These are phyloP conservation scores for Solanum sparsipilum DNA, from an alignment of 257 asterid species.

Conservation along the genomic window DNA sequence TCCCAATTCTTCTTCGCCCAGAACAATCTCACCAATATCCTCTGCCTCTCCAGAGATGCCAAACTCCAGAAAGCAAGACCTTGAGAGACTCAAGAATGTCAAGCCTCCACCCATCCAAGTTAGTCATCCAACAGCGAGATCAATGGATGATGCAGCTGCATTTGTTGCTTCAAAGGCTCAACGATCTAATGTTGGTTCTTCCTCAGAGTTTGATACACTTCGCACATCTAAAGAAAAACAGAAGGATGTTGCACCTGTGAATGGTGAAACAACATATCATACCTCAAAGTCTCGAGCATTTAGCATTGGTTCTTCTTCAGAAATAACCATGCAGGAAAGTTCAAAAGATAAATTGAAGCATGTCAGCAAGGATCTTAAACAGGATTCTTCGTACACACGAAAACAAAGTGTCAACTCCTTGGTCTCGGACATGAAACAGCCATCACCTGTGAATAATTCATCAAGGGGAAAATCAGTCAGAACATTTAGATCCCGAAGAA, in stretches of 20 bases:
- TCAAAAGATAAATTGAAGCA: constrained; percentile 7
- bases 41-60: constrained; percentile 26
- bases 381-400: constrained; percentile 18
- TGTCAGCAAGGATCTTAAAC: constrained; percentile 13
- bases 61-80: constrained; percentile 10
- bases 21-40: neutral
- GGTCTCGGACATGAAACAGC: constrained; percentile 26
- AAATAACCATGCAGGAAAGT: constrained; percentile 12
- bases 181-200: constrained; percentile 22
- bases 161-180: neutral
- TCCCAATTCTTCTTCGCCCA: neutral
- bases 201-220: constrained; percentile 17
- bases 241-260: constrained; percentile 4
- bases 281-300: neutral
- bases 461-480: constrained; percentile 69
- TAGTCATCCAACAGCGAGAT: constrained; percentile 10
- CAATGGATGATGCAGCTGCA: constrained; percentile 11
- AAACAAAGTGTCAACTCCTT: constrained; percentile 15
- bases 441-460: constrained; percentile 20
- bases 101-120: constrained; percentile 5
- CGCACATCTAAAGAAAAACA: constrained; percentile 4
- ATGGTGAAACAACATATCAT: constrained; percentile 10
- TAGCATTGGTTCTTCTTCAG: constrained; percentile 28
- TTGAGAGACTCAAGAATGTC: constrained; percentile 11
- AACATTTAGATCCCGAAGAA: constrained; percentile 39